phyloP scores from a whole-genome alignment of 1,139 yeast genomes.

The Candida tropicalis region DNA sequence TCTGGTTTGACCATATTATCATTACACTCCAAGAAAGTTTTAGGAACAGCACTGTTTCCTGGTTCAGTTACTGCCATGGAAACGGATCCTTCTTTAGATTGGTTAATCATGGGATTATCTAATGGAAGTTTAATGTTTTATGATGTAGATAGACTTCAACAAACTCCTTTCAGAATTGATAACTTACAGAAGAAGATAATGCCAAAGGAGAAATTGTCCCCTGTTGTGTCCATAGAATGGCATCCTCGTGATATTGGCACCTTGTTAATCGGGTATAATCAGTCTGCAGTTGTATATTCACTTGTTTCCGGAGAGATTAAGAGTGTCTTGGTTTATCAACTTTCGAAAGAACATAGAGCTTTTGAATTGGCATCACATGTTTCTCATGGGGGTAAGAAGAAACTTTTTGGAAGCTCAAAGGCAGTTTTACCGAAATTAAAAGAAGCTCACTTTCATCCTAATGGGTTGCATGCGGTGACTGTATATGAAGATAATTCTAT shows the following conservation, averaged over 20 bases:
- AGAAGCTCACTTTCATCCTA: conserved; percentile 86
- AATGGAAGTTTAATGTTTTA: conserved; percentile 77
- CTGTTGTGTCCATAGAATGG: conserved; percentile 69
- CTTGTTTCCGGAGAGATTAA: conserved; percentile 61
- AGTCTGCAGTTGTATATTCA: conserved; percentile 71
- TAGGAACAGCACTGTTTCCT: conserved; percentile 59
- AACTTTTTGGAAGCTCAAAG: conserved; percentile 43
- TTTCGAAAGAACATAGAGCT: conserved; percentile 39
- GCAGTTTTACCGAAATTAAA: conserved; percentile 53
- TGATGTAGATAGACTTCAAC: conserved; percentile 76
- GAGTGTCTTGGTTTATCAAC: conserved; percentile 57
- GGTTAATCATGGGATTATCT: conserved; percentile 77
- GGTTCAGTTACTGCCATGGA: conserved; percentile 69
- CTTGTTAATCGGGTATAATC: conserved; percentile 70
- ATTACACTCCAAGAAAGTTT: conserved; percentile 59
- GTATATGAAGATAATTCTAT: conserved; percentile 80
- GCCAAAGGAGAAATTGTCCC: conserved; percentile 52
- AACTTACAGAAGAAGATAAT: conserved; percentile 67
- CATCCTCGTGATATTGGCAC: conserved; percentile 91
- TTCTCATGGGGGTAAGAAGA: conserved; percentile 47
- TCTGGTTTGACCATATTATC: conserved; percentile 67
- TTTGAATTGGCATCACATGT: conserved; percentile 33
- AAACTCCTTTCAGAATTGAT: conserved; percentile 68
- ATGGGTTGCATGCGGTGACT: conserved; percentile 82
- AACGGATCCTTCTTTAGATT: conserved; percentile 86